phyloP scores from a whole-genome alignment of 2,329 filamentous ascomycete species.

The Venturia carpophila region DNA sequence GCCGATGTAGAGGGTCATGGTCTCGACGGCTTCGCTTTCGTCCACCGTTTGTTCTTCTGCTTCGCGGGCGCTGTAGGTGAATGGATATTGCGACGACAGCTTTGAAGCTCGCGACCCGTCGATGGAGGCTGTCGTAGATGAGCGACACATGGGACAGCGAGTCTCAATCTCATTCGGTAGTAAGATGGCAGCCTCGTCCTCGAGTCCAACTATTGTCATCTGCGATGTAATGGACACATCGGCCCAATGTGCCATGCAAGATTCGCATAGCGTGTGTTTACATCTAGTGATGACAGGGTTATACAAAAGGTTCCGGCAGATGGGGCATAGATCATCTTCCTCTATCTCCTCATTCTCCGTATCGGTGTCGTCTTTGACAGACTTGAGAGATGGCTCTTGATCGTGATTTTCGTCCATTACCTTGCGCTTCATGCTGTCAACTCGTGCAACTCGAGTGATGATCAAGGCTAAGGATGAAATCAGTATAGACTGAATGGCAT shows the following conservation, averaged over 20 bases:
- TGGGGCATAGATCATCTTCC: slow-evolving; percentile 39
- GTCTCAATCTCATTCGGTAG: slow-evolving; percentile 31
- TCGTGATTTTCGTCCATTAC: neutral
- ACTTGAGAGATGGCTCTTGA: neutral
- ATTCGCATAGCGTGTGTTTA: slow-evolving; percentile 37
- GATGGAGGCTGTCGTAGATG: slow-evolving; percentile 30
- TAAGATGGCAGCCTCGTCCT: slow-evolving; percentile 26
- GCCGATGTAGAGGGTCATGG: slow-evolving; percentile 38
- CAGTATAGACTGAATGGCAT: neutral
- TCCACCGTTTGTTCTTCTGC: slow-evolving; percentile 29
- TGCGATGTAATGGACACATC: slow-evolving; percentile 33
- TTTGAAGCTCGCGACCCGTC: slow-evolving; percentile 25
- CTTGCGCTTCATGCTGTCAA: neutral
- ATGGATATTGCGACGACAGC: slow-evolving; percentile 32
- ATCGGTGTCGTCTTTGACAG: neutral
- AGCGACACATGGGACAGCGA: slow-evolving; percentile 41
- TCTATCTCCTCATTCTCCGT: neutral
- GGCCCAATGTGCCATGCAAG: slow-evolving; percentile 42
- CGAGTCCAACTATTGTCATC: slow-evolving; percentile 34
- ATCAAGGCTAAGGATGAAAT: neutral
- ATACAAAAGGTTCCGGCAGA: slow-evolving; percentile 39
- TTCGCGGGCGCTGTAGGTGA: slow-evolving; percentile 30
- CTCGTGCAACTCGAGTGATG: neutral
- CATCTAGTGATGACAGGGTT: slow-evolving; percentile 37
- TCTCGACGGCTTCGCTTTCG: slow-evolving; percentile 28